Percentiles rank a stretch among this genome's conserved stretches.
These are phyloP conservation scores for Tricholoma hemisulphureum DNA, from an alignment of 768 basidiomycete genomes.

Conservation along the genomic window DNA sequence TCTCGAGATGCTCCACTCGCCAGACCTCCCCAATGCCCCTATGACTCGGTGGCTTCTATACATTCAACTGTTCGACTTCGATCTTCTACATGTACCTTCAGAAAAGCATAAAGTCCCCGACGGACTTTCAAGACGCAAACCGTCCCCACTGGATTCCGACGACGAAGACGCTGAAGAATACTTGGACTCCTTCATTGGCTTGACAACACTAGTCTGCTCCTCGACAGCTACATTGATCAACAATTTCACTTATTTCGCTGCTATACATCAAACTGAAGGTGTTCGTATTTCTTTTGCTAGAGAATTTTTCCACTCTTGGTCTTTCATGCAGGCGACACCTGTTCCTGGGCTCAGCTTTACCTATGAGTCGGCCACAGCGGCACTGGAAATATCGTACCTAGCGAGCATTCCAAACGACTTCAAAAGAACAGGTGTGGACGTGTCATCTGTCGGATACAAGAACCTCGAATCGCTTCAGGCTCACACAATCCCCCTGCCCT, in stretches of 20 bases:
- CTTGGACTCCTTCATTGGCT: constrained; percentile 12
- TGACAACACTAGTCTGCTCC: not conserved
- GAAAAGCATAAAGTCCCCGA: constrained; percentile 31
- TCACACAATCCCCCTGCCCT: too few relatives aligned
- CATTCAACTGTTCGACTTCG: constrained; percentile 36
- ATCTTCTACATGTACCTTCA: constrained; percentile 33
- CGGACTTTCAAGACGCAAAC: constrained; percentile 28
- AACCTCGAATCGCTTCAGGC: not conserved
- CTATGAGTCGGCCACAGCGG: not conserved
- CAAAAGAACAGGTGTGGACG: not conserved
- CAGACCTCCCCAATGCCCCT: constrained; percentile 34
- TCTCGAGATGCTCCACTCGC: constrained; percentile 35
- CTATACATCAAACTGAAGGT: too few relatives aligned
- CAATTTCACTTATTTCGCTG: not conserved
- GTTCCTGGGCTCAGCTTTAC: not conserved
- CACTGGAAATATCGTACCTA: not conserved
- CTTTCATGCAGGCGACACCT: too few relatives aligned
- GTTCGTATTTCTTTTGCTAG: too few relatives aligned
- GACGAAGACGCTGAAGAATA: constrained; percentile 29
- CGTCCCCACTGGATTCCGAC: constrained; percentile 8
- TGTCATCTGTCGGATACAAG: not conserved
- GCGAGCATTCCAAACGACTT: not conserved
- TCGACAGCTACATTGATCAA: not conserved
- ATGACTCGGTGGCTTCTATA: constrained; percentile 38
- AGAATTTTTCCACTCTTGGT: too few relatives aligned